Conservation (phyloP, 2,329 filamentous ascomycete genomes). For the Fusarium ambrosium region DNA sequence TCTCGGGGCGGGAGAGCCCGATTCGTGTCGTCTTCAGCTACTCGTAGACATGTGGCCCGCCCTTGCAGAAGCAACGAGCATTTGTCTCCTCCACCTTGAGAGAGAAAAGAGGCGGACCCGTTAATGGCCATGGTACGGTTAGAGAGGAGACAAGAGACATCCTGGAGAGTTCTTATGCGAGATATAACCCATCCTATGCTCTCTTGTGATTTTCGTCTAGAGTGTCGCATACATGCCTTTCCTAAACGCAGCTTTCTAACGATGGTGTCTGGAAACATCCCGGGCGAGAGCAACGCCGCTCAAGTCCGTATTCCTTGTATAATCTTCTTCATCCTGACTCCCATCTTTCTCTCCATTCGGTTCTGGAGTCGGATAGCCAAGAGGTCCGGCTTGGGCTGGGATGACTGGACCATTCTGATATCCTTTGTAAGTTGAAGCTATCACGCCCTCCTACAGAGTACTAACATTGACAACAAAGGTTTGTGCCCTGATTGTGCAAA, state of each 20-base stretch:
- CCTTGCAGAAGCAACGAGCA: conserved; percentile 28
- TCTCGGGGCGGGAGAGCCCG: not conserved
- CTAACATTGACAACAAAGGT: conserved; percentile 41
- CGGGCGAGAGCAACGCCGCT: conserved; percentile 54
- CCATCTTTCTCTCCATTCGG: conserved; percentile 56
- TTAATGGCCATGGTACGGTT: not conserved
- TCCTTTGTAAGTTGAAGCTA: conserved; percentile 53
- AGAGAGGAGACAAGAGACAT: not conserved
- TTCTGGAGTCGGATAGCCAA: conserved; percentile 57
- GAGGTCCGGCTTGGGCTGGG: conserved; percentile 54
- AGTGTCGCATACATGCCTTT: not conserved
- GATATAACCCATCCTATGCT: not conserved
- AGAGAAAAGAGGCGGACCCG: not conserved
- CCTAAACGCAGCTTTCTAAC: not conserved
- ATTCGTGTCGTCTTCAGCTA: conserved; percentile 10
- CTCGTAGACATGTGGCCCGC: conserved; percentile 5
- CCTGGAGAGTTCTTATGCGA: not conserved
- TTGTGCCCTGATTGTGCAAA: conserved; percentile 54
- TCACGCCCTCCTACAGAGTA: not conserved
- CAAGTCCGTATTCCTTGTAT: conserved; percentile 56
- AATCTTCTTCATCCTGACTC: conserved; percentile 59
- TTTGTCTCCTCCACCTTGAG: not conserved
- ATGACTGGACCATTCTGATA: conserved; percentile 59
- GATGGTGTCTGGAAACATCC: conserved; percentile 49
- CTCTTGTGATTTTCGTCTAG: not conserved